Percentiles rank a stretch among this genome's conserved stretches.
Evolutionary conservation across 1,139 yeast genomes (phyloP).

Genomic region (Oligophagozyma castellii): DNA sequence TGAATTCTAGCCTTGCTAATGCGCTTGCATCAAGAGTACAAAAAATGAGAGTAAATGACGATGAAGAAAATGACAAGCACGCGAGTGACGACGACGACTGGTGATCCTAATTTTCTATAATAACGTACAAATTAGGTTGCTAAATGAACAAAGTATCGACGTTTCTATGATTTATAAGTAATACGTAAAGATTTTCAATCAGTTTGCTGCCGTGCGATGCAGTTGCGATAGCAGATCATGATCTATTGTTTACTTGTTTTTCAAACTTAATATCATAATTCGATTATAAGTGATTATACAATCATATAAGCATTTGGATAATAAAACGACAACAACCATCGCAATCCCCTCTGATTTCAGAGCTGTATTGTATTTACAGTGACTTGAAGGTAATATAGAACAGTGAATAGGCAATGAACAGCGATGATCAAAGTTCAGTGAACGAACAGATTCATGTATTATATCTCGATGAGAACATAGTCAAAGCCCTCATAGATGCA

Average conservation of each 20-base stretch:
- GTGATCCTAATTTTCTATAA: slow-evolving; percentile 19
- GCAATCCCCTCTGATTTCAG: neutral
- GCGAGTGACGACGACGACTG: slow-evolving; percentile 40
- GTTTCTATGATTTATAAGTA: too few species aligned
- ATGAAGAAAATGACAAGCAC: slow-evolving; percentile 56
- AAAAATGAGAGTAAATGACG: slow-evolving; percentile 59
- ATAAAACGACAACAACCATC: too few species aligned
- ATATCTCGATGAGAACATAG: slow-evolving; percentile 6
- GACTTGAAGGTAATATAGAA: neutral
- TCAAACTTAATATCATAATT: too few species aligned
- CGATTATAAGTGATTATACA: too few species aligned
- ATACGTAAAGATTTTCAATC: too few species aligned
- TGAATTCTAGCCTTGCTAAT: slow-evolving; percentile 82
- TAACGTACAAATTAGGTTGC: too few species aligned
- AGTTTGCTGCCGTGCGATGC: too few species aligned
- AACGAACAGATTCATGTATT: too few species aligned
- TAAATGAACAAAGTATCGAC: too few species aligned
- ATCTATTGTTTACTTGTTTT: too few species aligned
- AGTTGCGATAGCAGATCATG: too few species aligned
- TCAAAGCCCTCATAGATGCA: slow-evolving; percentile 4
- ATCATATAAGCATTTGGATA: too few species aligned
- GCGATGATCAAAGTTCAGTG: neutral
- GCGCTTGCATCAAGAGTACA: slow-evolving; percentile 80
- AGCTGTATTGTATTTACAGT: neutral
- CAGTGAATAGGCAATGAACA: neutral